Base-by-base conservation (phyloP, 163 green algal species). In the Prototheca cutis region DNA sequence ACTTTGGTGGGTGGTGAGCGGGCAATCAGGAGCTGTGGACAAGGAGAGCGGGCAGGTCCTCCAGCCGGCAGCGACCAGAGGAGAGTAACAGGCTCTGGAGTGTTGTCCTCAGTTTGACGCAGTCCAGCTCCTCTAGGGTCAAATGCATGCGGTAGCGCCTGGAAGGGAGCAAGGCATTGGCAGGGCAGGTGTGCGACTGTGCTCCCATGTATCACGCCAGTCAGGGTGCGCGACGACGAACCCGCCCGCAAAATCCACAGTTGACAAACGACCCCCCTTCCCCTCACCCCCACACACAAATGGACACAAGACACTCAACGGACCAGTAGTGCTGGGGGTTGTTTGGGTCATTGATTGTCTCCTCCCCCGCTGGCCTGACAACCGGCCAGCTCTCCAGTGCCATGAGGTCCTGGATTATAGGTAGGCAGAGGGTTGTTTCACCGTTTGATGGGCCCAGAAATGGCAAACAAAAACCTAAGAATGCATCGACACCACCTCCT, bases 261-360 rank as follows among this genome's bases (percentile, higher is more conserved):
- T n/a, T n/a, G n/a, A n/a, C n/a, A n/a, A n/a, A n/a, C n/a, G n/a
- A n/a, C n/a, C n/a, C n/a, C n/a, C n/a, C n/a, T n/a, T n/a, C n/a
- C n/a, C n/a, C n/a, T n/a, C n/a, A n/a, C n/a, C n/a, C n/a, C n/a
- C n/a, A n/a, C n/a, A n/a, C n/a, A n/a, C n/a, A n/a, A n/a, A n/a
- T n/a, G n/a, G n/a, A n/a, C n/a, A n/a, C n/a, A n/a, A n/a, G n/a
- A n/a, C n/a, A n/a, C n/a, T n/a, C n/a, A n/a, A n/a, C n/a, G 60
- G 25, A 66, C 90, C 91, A 98, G 75, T 97, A 97, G 74, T 97
- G 91, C 65, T 83, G 78, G 10, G 74, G 66, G 24, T 90, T 87
- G n/a, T 85, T 92, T 3, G 91, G 91, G 73, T 97, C 86, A 73
- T 98, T 98, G 77, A 98, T 95, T 5, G 80, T 82, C 76, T 98